A percentile compares a stretch with the other conserved stretches of the same genome.
phyloP scores from a whole-genome alignment of 2,329 filamentous ascomycete species.

The Venturia nashicola region DNA sequence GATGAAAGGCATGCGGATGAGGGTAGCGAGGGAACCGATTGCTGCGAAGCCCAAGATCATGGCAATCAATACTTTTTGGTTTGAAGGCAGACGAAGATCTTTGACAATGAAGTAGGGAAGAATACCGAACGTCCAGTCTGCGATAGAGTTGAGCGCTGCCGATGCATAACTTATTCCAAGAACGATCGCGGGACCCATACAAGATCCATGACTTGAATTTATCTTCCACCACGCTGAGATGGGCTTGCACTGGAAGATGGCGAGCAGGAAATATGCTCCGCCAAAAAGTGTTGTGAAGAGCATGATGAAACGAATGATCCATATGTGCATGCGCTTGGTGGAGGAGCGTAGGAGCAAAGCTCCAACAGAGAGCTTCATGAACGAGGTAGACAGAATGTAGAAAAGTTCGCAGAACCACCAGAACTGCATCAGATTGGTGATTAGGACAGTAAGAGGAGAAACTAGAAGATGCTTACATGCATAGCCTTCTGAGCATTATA shows the following conservation, averaged over 20 bases:
- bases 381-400: constrained; percentile 7
- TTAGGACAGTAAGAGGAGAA: neutral
- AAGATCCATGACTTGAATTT: neutral
- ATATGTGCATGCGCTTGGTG: constrained; percentile 1
- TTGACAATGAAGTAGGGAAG: constrained; percentile 20
- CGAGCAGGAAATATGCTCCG: constrained; percentile 8
- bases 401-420: constrained; percentile 11
- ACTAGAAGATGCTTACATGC: neutral
- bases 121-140: constrained; percentile 14
- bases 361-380: constrained; percentile 9
- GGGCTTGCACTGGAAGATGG: constrained; percentile 11
- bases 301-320: constrained; percentile 7
- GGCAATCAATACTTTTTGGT: constrained; percentile 19
- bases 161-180: constrained; percentile 11
- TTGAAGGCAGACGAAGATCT: constrained; percentile 17
- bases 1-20: constrained; percentile 32
- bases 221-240: constrained; percentile 5
- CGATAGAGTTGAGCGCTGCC: constrained; percentile 12
- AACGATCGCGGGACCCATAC: neutral
- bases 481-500: neutral
- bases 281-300: constrained; percentile 4
- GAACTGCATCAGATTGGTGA: neutral
- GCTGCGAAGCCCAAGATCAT: constrained; percentile 19
- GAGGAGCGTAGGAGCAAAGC: constrained; percentile 8
- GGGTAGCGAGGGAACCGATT: constrained; percentile 23